These are phyloP conservation scores for Rhynchosporium graminicola DNA, from an alignment of 2,329 filamentous ascomycete species.

Conservation along the genomic window DNA sequence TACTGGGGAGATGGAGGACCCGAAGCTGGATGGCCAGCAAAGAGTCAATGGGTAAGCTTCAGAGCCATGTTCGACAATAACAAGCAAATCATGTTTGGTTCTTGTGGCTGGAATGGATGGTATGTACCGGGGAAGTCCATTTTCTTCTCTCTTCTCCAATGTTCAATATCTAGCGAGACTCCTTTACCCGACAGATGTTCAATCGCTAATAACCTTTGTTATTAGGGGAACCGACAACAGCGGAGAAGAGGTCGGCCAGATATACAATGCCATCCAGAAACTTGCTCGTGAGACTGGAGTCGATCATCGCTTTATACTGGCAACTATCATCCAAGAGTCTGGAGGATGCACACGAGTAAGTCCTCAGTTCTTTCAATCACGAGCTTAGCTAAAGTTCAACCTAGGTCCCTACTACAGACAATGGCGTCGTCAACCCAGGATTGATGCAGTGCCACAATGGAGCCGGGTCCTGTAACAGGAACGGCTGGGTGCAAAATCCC, in stretches of 20 bases:
- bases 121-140: too few species aligned
- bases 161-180: too few species aligned
- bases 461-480: not conserved
- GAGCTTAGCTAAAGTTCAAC: not conserved
- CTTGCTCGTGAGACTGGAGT: not conserved
- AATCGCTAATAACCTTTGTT: too few species aligned
- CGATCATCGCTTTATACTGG: not conserved
- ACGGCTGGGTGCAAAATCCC: not conserved
- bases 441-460: slow-evolving; percentile 2
- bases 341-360: not conserved
- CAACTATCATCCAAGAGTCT: not conserved
- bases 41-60: not conserved
- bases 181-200: too few species aligned
- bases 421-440: not conserved
- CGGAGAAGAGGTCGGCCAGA: slow-evolving; percentile 1
- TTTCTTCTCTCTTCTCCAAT: too few species aligned
- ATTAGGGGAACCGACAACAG: not conserved
- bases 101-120: not conserved
- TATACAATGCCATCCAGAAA: not conserved
- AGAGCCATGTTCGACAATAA: slow-evolving; percentile 2
- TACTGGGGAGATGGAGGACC: not conserved
- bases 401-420: not conserved
- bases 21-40: not conserved
- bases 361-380: not conserved
- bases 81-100: not conserved